Conservation (phyloP, 108 stramenopile genomes). For the Discostella pseudostelligera region DNA sequence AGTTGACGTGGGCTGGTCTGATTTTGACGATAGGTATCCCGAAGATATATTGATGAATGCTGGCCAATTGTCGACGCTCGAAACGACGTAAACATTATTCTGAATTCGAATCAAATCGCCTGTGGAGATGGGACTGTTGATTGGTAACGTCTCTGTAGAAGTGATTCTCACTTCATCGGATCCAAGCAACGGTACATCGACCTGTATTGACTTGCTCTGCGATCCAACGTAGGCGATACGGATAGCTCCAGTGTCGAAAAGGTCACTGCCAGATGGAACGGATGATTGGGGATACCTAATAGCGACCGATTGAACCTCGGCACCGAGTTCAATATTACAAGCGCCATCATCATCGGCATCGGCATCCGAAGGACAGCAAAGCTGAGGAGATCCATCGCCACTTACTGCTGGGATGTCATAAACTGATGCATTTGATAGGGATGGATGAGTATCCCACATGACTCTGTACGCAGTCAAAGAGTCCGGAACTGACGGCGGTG, state of each 20-base stretch:
- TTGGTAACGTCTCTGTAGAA: slow-evolving; percentile 24
- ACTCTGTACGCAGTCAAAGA: slow-evolving; percentile 40
- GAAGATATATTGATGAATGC: slow-evolving; percentile 30
- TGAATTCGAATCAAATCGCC: slow-evolving; percentile 52
- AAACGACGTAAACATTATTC: slow-evolving; percentile 31
- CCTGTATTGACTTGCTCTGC: slow-evolving; percentile 47
- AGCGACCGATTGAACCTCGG: slow-evolving; percentile 50
- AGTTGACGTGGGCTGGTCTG: slow-evolving; percentile 5
- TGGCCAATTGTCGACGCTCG: slow-evolving; percentile 35
- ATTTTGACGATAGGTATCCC: slow-evolving; percentile 9
- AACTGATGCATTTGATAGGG: slow-evolving; percentile 33
- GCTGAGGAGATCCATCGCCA: slow-evolving; percentile 35
- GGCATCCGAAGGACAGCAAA: slow-evolving; percentile 45
- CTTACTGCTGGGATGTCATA: slow-evolving; percentile 42
- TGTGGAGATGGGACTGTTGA: slow-evolving; percentile 23
- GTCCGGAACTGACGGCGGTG: slow-evolving; percentile 38
- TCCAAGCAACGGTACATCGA: slow-evolving; percentile 26
- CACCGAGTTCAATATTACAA: slow-evolving; percentile 51
- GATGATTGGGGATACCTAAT: slow-evolving; percentile 32
- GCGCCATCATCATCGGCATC: slow-evolving; percentile 15
- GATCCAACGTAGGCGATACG: slow-evolving; percentile 47
- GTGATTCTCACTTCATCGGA: slow-evolving; percentile 37
- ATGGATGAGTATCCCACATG: slow-evolving; percentile 49
- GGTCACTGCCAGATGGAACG: slow-evolving; percentile 16
- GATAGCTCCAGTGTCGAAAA: slow-evolving; percentile 41